phyloP scores from a whole-genome alignment of 495 filamentous ascomycete genomes.

The Evansstolkia leycettana region DNA sequence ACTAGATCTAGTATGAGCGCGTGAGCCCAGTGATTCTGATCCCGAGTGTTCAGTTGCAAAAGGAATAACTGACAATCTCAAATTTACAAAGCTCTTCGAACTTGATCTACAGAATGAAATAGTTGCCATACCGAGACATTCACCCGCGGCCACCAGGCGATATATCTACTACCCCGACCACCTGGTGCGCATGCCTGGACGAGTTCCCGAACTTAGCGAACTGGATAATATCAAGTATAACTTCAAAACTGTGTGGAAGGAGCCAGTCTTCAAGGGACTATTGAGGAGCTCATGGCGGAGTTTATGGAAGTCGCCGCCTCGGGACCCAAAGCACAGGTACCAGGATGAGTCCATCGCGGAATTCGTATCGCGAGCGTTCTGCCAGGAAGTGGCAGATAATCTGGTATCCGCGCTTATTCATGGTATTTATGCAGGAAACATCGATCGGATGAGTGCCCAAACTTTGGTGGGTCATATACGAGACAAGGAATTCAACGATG shows the following conservation, averaged over 20 bases:
- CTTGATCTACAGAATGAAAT: conserved; percentile 51
- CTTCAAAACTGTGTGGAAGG: conserved; percentile 27
- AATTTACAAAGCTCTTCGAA: conserved; percentile 42
- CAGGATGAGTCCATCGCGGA: conserved; percentile 62
- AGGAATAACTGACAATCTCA: too few relatives aligned
- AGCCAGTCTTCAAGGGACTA: conserved; percentile 52
- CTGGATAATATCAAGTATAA: conserved; percentile 13
- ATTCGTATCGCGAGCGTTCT: conserved; percentile 49
- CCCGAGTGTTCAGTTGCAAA: too few relatives aligned
- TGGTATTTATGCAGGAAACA: conserved; percentile 90
- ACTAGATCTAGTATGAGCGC: conserved; percentile 40
- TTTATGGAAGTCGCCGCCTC: too few relatives aligned
- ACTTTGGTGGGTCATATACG: conserved; percentile 44
- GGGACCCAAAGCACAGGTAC: too few relatives aligned
- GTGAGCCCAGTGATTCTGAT: neutral
- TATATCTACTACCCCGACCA: conserved; percentile 90
- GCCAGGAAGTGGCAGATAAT: conserved; percentile 53
- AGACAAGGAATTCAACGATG: conserved; percentile 30
- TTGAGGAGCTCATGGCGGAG: too few relatives aligned
- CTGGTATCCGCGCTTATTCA: conserved; percentile 68
- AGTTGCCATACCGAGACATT: conserved; percentile 37
- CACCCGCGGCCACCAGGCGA: conserved; percentile 45
- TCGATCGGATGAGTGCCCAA: conserved; percentile 62
- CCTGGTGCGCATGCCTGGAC: conserved; percentile 57
- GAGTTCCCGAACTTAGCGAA: conserved; percentile 12